A percentile compares a stretch with the other conserved stretches of the same genome.
These are phyloP conservation scores for Ceratobasidium sp. DNA, from an alignment of 1,284 basidiomycete species.

Conservation along the genomic window DNA sequence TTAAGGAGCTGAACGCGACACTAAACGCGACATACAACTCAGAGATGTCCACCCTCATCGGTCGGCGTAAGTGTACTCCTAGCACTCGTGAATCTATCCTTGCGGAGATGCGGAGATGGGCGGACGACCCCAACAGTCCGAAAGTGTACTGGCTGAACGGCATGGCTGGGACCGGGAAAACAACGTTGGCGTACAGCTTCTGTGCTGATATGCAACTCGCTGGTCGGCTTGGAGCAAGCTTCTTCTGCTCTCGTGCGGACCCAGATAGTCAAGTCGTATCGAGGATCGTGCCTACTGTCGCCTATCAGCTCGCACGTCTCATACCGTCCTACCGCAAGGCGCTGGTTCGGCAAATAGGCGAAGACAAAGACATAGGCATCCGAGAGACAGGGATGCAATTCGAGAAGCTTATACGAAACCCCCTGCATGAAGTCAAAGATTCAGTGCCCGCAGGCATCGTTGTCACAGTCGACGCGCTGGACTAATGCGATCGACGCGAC, in stretches of 20 bases:
- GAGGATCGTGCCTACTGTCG: constrained; percentile 33
- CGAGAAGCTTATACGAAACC: constrained; percentile 24
- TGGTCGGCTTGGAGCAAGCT: constrained; percentile 52
- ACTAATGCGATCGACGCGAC: neutral
- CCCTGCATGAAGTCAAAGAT: neutral
- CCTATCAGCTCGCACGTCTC: constrained; percentile 32
- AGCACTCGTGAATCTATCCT: constrained; percentile 48
- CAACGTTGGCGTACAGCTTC: constrained; percentile 52
- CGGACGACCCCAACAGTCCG: neutral
- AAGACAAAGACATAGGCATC: neutral
- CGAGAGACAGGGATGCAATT: constrained; percentile 2
- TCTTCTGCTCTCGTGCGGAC: constrained; percentile 53
- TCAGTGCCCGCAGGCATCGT: neutral
- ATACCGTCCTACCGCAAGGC: neutral
- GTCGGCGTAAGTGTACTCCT: constrained; percentile 12
- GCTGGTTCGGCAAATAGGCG: neutral
- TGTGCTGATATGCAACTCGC: constrained; percentile 39
- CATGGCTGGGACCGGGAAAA: constrained; percentile 51
- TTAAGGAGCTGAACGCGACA: neutral
- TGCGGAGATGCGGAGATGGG: constrained; percentile 47
- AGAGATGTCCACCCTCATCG: neutral
- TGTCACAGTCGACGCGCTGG: constrained; percentile 5
- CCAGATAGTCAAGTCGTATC: constrained; percentile 15
- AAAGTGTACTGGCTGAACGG: constrained; percentile 52
- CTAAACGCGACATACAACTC: neutral